Evolutionary conservation across 306 rosid genomes (phyloP).

Genomic region (Clitoria ternatea): DNA sequence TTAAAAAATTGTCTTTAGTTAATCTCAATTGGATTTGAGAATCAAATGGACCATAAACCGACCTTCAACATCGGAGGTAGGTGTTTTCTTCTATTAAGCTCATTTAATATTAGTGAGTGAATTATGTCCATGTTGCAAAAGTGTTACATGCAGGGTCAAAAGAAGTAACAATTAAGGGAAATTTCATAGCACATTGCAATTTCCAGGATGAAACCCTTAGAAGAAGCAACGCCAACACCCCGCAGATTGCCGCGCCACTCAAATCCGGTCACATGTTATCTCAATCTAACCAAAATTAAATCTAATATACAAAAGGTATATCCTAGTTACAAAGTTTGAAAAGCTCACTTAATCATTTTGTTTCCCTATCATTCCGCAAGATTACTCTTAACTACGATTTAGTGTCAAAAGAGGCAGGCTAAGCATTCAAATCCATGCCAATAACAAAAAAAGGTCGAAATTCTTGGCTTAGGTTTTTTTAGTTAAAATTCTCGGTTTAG

Average conservation of each 20-base stretch:
- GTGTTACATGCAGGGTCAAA: constrained; percentile 29
- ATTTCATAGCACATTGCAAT: constrained; percentile 19
- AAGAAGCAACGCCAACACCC: not conserved
- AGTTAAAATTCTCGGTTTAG: not conserved
- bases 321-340: not conserved
- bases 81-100: not conserved
- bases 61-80: too few relatives aligned
- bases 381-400: too few relatives aligned
- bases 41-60: too few relatives aligned
- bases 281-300: constrained; percentile 5
- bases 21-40: too few relatives aligned
- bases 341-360: not conserved
- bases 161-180: constrained; percentile 37
- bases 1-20: too few relatives aligned
- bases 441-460: too few relatives aligned
- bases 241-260: constrained; percentile 1
- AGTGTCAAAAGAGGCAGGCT: not conserved
- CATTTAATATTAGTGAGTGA: not conserved
- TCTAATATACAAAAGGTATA: not conserved
- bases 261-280: constrained; percentile 14
- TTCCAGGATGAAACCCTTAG: not conserved
- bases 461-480: not conserved
- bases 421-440: not conserved
- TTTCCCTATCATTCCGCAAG: not conserved
- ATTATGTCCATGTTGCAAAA: not conserved